A percentile compares a stretch with the other conserved stretches of the same genome.
Evolutionary conservation across 2,329 filamentous ascomycete genomes (phyloP).

Genomic region (Paecilomyces sp.): DNA sequence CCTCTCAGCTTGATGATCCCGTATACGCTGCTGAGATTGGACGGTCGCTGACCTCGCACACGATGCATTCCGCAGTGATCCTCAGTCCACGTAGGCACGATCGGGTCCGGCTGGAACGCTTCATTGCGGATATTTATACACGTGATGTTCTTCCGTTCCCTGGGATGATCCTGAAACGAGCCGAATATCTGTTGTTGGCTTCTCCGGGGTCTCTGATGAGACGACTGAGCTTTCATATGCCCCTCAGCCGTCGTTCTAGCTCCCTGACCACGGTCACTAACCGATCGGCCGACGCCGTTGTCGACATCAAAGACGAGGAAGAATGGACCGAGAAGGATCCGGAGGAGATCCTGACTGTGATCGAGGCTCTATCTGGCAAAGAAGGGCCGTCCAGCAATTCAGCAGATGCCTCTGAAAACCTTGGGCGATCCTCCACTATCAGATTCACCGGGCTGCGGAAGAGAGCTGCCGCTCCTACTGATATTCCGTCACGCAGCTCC

Average conservation of each 20-base stretch:
- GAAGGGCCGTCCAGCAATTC: background rate
- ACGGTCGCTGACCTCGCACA: conserved; percentile 72
- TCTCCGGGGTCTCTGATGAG: conserved; percentile 81
- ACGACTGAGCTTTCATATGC: conserved; percentile 73
- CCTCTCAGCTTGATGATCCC: conserved; percentile 49
- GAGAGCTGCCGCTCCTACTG: conserved; percentile 1
- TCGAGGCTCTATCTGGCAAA: background rate
- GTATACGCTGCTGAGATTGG: conserved; percentile 53
- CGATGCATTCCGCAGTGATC: conserved; percentile 60
- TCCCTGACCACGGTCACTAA: conserved; percentile 38
- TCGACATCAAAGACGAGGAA: conserved; percentile 5
- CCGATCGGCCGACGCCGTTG: conserved; percentile 7
- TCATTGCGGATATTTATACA: conserved; percentile 76
- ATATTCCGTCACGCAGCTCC: background rate
- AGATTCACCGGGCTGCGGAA: conserved; percentile 3
- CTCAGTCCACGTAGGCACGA: conserved; percentile 69
- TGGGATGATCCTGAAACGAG: conserved; percentile 63
- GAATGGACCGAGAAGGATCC: conserved; percentile 6
- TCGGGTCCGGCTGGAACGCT: conserved; percentile 66
- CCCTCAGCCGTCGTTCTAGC: conserved; percentile 65
- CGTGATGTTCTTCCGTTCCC: conserved; percentile 73
- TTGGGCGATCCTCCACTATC: conserved; percentile 1
- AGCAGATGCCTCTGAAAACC: background rate
- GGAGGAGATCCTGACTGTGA: background rate
- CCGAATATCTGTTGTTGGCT: conserved; percentile 70